phyloP scores from a whole-genome alignment of 2,329 filamentous ascomycete genomes.

The Aspergillus quadrilineatus region DNA sequence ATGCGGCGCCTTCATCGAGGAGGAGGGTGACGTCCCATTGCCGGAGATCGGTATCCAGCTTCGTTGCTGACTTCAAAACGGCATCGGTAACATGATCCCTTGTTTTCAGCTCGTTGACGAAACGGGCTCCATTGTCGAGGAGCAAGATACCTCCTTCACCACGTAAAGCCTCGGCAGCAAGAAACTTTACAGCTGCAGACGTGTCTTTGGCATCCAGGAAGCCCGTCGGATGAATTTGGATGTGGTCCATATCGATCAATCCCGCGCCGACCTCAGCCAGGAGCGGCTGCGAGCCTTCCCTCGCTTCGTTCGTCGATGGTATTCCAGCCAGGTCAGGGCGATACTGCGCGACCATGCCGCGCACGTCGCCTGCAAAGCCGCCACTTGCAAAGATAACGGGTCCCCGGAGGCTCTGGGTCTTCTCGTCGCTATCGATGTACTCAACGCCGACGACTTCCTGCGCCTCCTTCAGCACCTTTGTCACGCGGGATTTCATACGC shows the following conservation, averaged over 20 bases:
- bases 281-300: conserved; percentile 53
- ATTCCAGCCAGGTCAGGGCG: conserved; percentile 59
- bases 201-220: conserved; percentile 58
- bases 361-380: conserved; percentile 62
- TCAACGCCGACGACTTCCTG: conserved; percentile 53
- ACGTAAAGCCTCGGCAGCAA: conserved; percentile 62
- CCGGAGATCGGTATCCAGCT: conserved; percentile 31
- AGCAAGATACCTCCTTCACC: conserved; percentile 64
- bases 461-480: conserved; percentile 44
- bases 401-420: conserved; percentile 43
- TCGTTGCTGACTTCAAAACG: conserved; percentile 45
- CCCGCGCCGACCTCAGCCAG: conserved; percentile 42
- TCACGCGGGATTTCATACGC: conserved; percentile 54
- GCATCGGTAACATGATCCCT: conserved; percentile 56
- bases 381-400: conserved; percentile 62
- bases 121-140: conserved; percentile 47
- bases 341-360: conserved; percentile 56
- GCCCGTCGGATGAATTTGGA: conserved; percentile 66
- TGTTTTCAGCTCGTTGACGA: conserved; percentile 64
- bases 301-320: conserved; percentile 63
- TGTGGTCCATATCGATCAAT: conserved; percentile 49
- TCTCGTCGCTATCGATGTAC: conserved; percentile 41
- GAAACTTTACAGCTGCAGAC: conserved; percentile 55
- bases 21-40: conserved; percentile 62
- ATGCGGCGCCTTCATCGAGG: conserved; percentile 59